These are phyloP conservation scores for bread wheat (Triticum aestivum) DNA, from an alignment of 176 grass and related monocot genomes.

Conservation along the genomic window DNA sequence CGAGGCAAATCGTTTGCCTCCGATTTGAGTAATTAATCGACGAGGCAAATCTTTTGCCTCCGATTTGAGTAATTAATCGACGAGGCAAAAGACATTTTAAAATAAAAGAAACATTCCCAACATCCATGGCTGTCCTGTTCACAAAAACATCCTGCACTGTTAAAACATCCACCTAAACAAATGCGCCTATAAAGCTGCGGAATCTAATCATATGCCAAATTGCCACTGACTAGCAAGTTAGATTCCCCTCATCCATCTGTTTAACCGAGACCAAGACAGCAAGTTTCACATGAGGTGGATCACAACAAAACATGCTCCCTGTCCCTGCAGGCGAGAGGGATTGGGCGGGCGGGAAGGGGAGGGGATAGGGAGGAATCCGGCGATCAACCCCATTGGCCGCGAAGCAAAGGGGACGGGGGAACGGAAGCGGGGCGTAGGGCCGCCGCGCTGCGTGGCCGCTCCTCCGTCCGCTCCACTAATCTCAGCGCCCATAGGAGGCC, in stretches of 20 bases:
- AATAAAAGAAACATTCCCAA: not conserved
- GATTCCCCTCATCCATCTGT: not conserved
- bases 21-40: too few species aligned
- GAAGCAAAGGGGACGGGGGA: slow-evolving; percentile 22
- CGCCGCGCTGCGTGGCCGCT: slow-evolving; percentile 28
- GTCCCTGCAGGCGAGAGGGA: not conserved
- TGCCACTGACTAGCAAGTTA: not conserved
- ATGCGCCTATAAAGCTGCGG: too few species aligned
- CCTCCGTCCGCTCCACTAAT: slow-evolving; percentile 40
- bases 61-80: too few species aligned
- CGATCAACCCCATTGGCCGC: slow-evolving; percentile 43
- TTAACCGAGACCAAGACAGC: not conserved
- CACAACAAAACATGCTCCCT: not conserved
- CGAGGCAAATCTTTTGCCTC: too few species aligned
- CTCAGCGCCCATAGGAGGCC: slow-evolving; percentile 30
- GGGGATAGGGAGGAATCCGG: slow-evolving; percentile 68
- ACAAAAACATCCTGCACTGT: too few species aligned
- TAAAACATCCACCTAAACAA: too few species aligned
- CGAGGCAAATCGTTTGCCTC: too few species aligned
- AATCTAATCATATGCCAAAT: slow-evolving; percentile 7
- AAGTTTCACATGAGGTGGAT: slow-evolving; percentile 33
- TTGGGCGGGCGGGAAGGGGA: too few species aligned
- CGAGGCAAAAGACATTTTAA: not conserved
- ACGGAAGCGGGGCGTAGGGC: slow-evolving; percentile 12
- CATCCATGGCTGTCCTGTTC: too few species aligned